Percentiles rank a stretch among this genome's conserved stretches.
Evolutionary conservation across 805 yeast genomes (phyloP).

Genomic region (Hanseniaspora clermontiae): DNA sequence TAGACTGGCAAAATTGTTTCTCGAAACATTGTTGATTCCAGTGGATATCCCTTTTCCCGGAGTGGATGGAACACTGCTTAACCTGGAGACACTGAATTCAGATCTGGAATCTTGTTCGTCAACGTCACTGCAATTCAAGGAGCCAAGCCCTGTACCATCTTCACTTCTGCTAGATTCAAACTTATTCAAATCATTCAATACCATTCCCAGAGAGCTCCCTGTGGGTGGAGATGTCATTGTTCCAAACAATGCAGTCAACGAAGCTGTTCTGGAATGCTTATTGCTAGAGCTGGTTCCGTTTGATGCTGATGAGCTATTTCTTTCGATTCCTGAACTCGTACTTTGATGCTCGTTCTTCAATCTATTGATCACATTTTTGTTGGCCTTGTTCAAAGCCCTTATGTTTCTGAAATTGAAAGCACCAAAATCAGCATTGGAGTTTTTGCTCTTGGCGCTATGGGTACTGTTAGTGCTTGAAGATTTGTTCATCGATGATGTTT

Average conservation of each 20-base stretch:
- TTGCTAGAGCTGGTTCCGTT: conserved; percentile 28
- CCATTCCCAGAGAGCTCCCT: background rate
- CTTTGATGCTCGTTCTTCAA: conserved; percentile 64
- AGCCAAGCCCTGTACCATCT: background rate
- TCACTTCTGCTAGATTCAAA: background rate
- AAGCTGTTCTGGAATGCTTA: background rate
- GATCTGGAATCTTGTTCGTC: background rate
- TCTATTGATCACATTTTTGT: conserved; percentile 80
- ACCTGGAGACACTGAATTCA: background rate
- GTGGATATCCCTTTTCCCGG: background rate
- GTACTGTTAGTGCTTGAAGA: conserved; percentile 40
- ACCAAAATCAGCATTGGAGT: conserved; percentile 58
- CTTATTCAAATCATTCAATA: background rate
- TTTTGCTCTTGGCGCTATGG: conserved; percentile 37
- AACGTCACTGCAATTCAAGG: background rate
- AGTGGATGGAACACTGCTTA: background rate
- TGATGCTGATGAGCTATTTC: conserved; percentile 27
- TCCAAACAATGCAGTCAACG: conserved; percentile 7
- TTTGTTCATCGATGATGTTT: background rate
- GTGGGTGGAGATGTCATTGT: background rate
- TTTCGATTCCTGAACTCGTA: conserved; percentile 17
- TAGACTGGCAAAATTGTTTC: background rate
- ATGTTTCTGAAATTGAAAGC: conserved; percentile 81
- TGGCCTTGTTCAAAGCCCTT: conserved; percentile 82
- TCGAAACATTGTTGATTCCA: background rate